Conservation (phyloP, 257 asterid species). For the Sherardia arvensis region DNA sequence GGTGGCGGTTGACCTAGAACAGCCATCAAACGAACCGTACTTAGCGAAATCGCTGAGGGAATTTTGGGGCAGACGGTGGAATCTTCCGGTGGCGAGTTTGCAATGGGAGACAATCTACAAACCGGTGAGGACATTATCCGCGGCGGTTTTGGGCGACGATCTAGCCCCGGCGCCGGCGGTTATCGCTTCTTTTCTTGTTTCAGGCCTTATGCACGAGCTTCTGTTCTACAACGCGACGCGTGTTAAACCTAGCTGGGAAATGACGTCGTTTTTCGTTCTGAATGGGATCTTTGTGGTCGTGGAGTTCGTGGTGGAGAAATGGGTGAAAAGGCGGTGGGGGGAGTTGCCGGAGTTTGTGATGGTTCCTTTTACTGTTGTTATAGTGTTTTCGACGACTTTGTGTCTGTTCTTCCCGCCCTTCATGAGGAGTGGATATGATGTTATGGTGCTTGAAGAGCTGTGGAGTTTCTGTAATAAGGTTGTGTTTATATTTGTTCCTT, state of each 20-base stretch:
- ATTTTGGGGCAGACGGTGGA: constrained; percentile 80
- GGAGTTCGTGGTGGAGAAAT: constrained; percentile 27
- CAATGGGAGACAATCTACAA: constrained; percentile 39
- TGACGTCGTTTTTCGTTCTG: constrained; percentile 47
- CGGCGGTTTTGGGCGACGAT: constrained; percentile 18
- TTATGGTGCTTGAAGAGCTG: constrained; percentile 7
- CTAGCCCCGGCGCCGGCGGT: constrained; percentile 28
- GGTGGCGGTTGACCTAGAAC: constrained; percentile 43
- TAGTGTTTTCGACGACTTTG: constrained; percentile 38
- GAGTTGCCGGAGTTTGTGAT: constrained; percentile 30
- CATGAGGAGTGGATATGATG: constrained; percentile 30
- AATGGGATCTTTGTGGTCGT: constrained; percentile 43
- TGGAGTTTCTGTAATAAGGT: not conserved
- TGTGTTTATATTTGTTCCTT: not conserved
- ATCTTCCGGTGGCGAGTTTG: constrained; percentile 30
- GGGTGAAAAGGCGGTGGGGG: not conserved
- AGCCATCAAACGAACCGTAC: constrained; percentile 59
- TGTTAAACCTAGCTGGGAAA: constrained; percentile 54
- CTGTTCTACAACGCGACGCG: constrained; percentile 33
- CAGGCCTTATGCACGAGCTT: constrained; percentile 69
- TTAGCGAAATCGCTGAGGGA: constrained; percentile 50
- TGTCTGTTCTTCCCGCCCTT: constrained; percentile 71
- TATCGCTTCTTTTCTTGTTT: constrained; percentile 39
- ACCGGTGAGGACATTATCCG: constrained; percentile 32
- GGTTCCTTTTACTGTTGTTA: constrained; percentile 42